Evolutionary conservation across 305 asterid species (phyloP).

Genomic region (Ilex paraguariensis): DNA sequence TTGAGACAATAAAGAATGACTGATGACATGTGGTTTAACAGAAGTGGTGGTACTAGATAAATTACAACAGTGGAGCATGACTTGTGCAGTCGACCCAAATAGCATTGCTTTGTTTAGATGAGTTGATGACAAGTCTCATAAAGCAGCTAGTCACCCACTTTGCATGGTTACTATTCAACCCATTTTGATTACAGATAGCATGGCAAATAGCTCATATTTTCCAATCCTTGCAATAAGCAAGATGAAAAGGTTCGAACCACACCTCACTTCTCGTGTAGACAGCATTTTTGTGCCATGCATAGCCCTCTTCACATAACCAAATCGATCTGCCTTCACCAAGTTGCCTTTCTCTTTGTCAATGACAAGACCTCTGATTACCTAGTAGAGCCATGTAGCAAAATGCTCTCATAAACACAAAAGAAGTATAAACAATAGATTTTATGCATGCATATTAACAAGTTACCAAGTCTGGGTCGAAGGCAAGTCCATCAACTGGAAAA

Average conservation of each 20-base stretch:
- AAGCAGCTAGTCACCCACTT: not conserved
- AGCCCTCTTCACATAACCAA: conserved; percentile 84
- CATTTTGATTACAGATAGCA: not conserved
- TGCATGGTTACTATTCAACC: not conserved
- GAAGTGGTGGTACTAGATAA: no score
- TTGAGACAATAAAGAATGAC: no score
- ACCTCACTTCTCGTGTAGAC: conserved; percentile 81
- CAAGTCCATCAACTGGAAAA: conserved; percentile 88
- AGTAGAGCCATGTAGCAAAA: conserved; percentile 18
- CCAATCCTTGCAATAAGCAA: conserved; percentile 1
- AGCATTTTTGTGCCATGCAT: conserved; percentile 90
- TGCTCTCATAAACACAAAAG: conserved; percentile 10
- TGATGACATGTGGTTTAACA: no score
- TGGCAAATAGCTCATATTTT: not conserved
- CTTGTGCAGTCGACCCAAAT: no score
- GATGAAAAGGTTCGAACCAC: conserved; percentile 21
- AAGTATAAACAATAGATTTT: not conserved
- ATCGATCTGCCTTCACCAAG: conserved; percentile 84
- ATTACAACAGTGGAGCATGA: no score
- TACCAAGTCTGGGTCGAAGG: conserved; percentile 91
- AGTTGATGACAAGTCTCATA: no score
- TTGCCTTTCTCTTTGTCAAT: conserved; percentile 90
- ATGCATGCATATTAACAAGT: not conserved
- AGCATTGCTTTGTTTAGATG: no score
- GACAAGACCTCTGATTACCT: conserved; percentile 92